phyloP scores from a whole-genome alignment of 345 rosid species.

The Rhizophora mangle region DNA sequence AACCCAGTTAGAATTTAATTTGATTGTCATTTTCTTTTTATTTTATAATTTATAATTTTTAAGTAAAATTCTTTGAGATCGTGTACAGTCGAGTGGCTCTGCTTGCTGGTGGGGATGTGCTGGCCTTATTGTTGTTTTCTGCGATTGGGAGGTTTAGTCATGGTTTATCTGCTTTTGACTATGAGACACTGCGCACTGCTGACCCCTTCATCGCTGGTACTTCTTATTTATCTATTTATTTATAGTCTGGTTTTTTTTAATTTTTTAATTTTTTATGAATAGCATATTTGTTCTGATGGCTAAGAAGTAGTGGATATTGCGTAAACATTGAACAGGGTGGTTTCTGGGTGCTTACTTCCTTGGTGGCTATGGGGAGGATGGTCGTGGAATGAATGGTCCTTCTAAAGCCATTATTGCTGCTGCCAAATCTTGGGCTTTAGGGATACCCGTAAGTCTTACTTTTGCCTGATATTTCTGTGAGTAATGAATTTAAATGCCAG shows the following conservation, averaged over 20 bases:
- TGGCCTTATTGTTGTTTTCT: conserved; percentile 72
- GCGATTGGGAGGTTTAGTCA: conserved; percentile 90
- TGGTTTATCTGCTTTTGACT: conserved; percentile 60
- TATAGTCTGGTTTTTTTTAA: not conserved
- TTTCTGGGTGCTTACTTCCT: conserved; percentile 88
- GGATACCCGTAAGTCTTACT: conserved; percentile 64
- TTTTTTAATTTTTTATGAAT: not conserved
- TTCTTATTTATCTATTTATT: not conserved
- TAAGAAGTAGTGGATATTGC: not conserved
- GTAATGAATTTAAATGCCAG: not conserved
- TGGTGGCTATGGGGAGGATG: conserved; percentile 82
- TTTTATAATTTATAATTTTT: not conserved
- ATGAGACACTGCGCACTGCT: conserved; percentile 80
- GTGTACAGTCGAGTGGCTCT: conserved; percentile 64
- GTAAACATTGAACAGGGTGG: conserved; percentile 58
- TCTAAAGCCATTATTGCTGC: conserved; percentile 69
- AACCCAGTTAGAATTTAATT: not conserved
- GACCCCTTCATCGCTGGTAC: conserved; percentile 92
- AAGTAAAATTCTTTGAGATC: not conserved
- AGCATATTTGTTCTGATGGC: not conserved
- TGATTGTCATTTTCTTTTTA: not conserved
- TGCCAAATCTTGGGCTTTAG: conserved; percentile 77
- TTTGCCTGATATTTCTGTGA: not conserved
- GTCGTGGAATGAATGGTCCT: conserved; percentile 74
- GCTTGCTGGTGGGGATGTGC: conserved; percentile 89